Evolutionary conservation across 306 rosid species (phyloP), one percentile per base, ranked within the genome.

Genomic region (Elaeagnus macrophylla): DNA sequence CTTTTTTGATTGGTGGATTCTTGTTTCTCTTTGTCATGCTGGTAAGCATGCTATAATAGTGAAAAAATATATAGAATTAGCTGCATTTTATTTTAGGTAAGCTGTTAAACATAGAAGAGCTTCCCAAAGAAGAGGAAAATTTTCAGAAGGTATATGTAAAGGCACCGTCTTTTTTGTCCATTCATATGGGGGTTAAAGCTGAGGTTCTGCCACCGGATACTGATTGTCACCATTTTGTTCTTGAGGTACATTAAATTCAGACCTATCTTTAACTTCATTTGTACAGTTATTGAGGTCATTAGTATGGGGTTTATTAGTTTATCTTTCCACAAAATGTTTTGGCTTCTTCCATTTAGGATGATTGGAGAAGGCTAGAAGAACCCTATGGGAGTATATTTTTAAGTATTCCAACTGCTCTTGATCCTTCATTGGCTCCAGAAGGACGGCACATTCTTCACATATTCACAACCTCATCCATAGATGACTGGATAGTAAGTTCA

Each of bases 131-230:
- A 70, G 99, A 91, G 68, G 85, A 87, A 47, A 77, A 87, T 64
- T 87, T 87, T 75, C 99, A 84, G 82, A 84, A 87, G 67, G 72
- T 81, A 64, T 87, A 91, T 38, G 82, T 82, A 18, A 87, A 82
- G 67, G 99, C 99, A 57, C 99, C 99, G 38, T 91, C 99, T 62
- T 91, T 87, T 82, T 93, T 86, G 59, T 91, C 95, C 61, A 87
- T 91, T 67, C 99, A 91, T 79, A 82, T 91, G 96, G 97, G 95
- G 70, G 89, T 86, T 53, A 86, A 82, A 76, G 91, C 95, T 9
- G 96, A 86, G 69, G 78, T 86, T 75, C 67, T 91, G 58, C 97
- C 97, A 32, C 79, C 77, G 14, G 96, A 91, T 66, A 84, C 97
- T 6, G 96, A 91, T 67, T 87, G 96, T 71, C 99, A 86, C 72